Evolutionary conservation across 345 rosid genomes (phyloP), one percentile per base, ranked within the genome.

Genomic region (Melastoma malabathricum): DNA sequence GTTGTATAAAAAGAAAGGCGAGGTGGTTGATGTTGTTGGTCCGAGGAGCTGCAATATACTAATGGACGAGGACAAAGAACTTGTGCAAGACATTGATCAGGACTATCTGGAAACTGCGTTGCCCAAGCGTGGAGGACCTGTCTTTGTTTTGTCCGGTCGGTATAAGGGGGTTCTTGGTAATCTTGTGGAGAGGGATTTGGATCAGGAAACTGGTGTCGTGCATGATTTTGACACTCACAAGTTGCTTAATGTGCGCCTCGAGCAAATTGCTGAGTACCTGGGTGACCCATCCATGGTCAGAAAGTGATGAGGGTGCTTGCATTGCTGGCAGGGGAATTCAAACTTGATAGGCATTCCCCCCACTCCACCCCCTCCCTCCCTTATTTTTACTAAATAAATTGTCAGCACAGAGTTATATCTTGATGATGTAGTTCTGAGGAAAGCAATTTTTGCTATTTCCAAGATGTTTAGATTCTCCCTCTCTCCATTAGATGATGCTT

Each of bases 71-170:
- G 75, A 63, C 10, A 66, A 65, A 47, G 94, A 89, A 64, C 63
- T 89, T 70, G 64, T 89, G 23, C 84, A 81, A 69, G 84, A 78
- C 17, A 79, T 89, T 9, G 72, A 80, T 65, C 97, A 86, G 68
- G 80, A 81, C 47, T 54, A 75, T 59, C 88, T 89, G 7, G 90
- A 89, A 83, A 86, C 90, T 43, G 97, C 89, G 59, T 65, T 89
- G 65, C 96, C 96, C 0, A 77, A 73, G 53, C 69, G 75, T 13
- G 94, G 86, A 10, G 94, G 92, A 4, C 66, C 69, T 0, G 89
- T 90, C 17, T 71, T 86, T 59, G 69, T 90, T 57, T 48, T 86
- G 53, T 69, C 58, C 43, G 96, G 96, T 38, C 84, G 62, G 55
- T 75, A 86, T 64, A 74, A 78, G 48, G 94, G 89, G 45, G 75